Evolutionary conservation across 225 moss, liverwort and hornwort species (phyloP).

Genomic region (Polytrichum formosum): DNA sequence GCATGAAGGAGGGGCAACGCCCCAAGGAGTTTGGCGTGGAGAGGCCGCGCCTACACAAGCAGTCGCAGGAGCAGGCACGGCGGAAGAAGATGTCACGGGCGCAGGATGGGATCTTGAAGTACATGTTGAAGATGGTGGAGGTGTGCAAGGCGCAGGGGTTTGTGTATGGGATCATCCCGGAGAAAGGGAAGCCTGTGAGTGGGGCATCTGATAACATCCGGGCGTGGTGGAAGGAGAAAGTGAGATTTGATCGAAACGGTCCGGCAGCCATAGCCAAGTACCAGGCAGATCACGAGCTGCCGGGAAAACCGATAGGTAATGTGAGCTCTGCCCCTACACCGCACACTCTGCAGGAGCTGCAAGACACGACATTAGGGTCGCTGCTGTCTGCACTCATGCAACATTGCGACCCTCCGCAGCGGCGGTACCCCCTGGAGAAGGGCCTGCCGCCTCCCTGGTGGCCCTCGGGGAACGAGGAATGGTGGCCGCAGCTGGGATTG

Average conservation of each 20-base stretch:
- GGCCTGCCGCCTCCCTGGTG: slow-evolving; percentile 93
- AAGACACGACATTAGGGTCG: slow-evolving; percentile 92
- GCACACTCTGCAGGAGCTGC: slow-evolving; percentile 90
- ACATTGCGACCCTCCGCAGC: slow-evolving; percentile 96
- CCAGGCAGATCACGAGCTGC: slow-evolving; percentile 79
- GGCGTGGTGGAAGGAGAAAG: slow-evolving; percentile 99
- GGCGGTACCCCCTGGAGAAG: slow-evolving; percentile 89
- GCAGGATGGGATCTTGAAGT: slow-evolving; percentile 94
- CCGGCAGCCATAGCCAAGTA: slow-evolving; percentile 91
- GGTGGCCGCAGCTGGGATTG: slow-evolving; percentile 97
- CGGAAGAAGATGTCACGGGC: slow-evolving; percentile 99
- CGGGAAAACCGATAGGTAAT: slow-evolving; percentile 77
- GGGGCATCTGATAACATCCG: slow-evolving; percentile 93
- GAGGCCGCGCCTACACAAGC: slow-evolving; percentile 65
- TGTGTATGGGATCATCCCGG: slow-evolving; percentile 97
- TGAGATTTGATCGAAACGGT: slow-evolving; percentile 94
- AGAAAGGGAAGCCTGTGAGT: slow-evolving; percentile 96
- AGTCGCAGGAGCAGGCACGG: slow-evolving; percentile 91
- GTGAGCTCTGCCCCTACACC: slow-evolving; percentile 70
- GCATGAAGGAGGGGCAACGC: slow-evolving; percentile 88
- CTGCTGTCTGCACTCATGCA: slow-evolving; percentile 94
- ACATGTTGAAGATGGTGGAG: slow-evolving; percentile 99
- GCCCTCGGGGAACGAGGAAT: slow-evolving; percentile 88
- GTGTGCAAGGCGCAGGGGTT: slow-evolving; percentile 98
- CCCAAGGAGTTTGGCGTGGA: slow-evolving; percentile 49